Evolutionary conservation across 139 green algal species (phyloP).

Genomic region (Raphidocelis subcapitata): DNA sequence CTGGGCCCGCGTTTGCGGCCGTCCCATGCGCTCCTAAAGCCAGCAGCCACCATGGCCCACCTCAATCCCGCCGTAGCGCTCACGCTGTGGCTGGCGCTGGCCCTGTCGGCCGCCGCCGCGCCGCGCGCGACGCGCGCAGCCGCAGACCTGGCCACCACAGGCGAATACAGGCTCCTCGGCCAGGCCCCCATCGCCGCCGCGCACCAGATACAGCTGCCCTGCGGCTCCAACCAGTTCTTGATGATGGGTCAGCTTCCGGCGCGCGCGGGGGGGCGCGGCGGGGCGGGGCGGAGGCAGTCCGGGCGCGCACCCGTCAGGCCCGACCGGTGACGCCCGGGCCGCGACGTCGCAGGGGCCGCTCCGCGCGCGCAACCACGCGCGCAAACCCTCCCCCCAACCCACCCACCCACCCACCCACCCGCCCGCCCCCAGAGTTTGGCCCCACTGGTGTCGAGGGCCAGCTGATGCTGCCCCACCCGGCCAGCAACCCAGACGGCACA

Average conservation of each 20-base stretch:
- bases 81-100: too few relatives aligned
- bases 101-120: too few relatives aligned
- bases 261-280: too few relatives aligned
- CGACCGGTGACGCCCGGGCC: background rate
- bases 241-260: background rate
- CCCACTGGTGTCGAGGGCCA: slow-evolving; percentile 13
- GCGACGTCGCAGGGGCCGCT: background rate
- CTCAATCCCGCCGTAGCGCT: too few relatives aligned
- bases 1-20: too few relatives aligned
- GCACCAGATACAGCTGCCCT: slow-evolving; percentile 11
- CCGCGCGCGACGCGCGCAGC: too few relatives aligned
- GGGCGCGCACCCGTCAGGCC: background rate
- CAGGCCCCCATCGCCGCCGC: slow-evolving; percentile 12
- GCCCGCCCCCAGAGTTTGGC: slow-evolving; percentile 13
- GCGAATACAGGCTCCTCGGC: slow-evolving; percentile 1
- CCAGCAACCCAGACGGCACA: background rate
- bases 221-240: background rate
- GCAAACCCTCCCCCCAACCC: background rate
- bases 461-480: slow-evolving; percentile 14
- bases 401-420: background rate
- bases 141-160: too few relatives aligned
- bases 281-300: background rate
- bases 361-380: background rate
- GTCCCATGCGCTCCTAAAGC: too few relatives aligned
- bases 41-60: too few relatives aligned